Conservation (phyloP, 345 rosid genomes). For the Litchi chinensis region DNA sequence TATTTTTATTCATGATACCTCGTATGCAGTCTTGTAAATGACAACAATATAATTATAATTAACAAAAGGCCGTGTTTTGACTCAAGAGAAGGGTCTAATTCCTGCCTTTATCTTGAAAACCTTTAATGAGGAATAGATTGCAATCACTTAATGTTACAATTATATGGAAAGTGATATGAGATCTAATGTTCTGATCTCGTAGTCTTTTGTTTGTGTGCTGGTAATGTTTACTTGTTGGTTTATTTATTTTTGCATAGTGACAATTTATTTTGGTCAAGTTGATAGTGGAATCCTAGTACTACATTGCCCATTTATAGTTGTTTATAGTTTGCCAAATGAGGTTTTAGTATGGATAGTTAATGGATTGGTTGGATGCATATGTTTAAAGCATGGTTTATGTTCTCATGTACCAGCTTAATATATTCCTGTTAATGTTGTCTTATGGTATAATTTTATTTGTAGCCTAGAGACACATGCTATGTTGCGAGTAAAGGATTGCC, state of each 20-base stretch:
- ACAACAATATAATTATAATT: too few relatives aligned
- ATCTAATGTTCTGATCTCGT: too few relatives aligned
- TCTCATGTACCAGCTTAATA: not conserved
- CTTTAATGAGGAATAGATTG: too few relatives aligned
- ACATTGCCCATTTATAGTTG: too few relatives aligned
- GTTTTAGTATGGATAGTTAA: not conserved
- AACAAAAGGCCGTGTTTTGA: too few relatives aligned
- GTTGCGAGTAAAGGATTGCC: slow-evolving; percentile 19
- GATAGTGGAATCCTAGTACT: not conserved
- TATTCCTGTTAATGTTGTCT: not conserved
- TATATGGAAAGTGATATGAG: not conserved
- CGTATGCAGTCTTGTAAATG: too few relatives aligned
- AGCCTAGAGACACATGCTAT: not conserved
- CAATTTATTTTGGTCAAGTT: not conserved
- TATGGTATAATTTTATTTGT: not conserved
- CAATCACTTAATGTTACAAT: too few relatives aligned
- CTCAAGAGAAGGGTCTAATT: too few relatives aligned
- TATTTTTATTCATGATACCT: too few relatives aligned
- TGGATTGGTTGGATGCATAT: not conserved
- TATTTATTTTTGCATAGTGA: not conserved
- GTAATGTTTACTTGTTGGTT: not conserved
- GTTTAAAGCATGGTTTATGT: not conserved
- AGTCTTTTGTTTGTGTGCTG: not conserved
- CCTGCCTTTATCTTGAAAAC: too few relatives aligned
- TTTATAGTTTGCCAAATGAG: not conserved